Evolutionary conservation across 1,139 yeast genomes (phyloP).

Genomic region (Geotrichum klebahnii): DNA sequence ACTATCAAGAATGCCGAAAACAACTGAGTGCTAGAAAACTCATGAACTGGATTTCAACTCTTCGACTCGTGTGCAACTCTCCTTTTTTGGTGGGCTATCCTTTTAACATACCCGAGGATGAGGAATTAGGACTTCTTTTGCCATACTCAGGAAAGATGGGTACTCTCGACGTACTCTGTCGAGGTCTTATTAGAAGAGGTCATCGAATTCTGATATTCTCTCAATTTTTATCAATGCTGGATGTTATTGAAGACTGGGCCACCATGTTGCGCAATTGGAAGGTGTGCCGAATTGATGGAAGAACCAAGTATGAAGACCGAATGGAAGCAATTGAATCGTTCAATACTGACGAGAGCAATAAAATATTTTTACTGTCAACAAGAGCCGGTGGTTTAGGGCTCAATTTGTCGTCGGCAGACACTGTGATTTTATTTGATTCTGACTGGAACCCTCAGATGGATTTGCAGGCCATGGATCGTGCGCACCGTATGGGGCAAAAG

Average conservation of each 20-base stretch:
- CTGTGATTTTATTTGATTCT: slow-evolving; percentile 82
- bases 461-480: slow-evolving; percentile 92
- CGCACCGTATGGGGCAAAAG: slow-evolving; percentile 86
- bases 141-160: slow-evolving; percentile 74
- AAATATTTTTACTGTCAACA: slow-evolving; percentile 72
- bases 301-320: slow-evolving; percentile 60
- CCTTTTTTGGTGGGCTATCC: slow-evolving; percentile 92
- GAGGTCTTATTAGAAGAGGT: slow-evolving; percentile 74
- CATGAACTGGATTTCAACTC: slow-evolving; percentile 1
- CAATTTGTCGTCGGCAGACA: slow-evolving; percentile 80
- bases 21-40: neutral
- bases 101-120: slow-evolving; percentile 74
- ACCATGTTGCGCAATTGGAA: slow-evolving; percentile 44
- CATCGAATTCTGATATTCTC: slow-evolving; percentile 95
- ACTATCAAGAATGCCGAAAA: neutral
- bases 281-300: slow-evolving; percentile 72
- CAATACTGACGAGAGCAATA: slow-evolving; percentile 35
- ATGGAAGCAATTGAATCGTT: slow-evolving; percentile 61
- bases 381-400: slow-evolving; percentile 95
- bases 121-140: neutral
- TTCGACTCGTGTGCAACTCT: slow-evolving; percentile 82
- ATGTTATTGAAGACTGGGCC: slow-evolving; percentile 77
- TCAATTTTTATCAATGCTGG: slow-evolving; percentile 95
- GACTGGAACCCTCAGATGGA: slow-evolving; percentile 99
- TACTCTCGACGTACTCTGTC: slow-evolving; percentile 67